Evolutionary conservation across 345 rosid species (phyloP).

Genomic region (Aurinia saxatilis): DNA sequence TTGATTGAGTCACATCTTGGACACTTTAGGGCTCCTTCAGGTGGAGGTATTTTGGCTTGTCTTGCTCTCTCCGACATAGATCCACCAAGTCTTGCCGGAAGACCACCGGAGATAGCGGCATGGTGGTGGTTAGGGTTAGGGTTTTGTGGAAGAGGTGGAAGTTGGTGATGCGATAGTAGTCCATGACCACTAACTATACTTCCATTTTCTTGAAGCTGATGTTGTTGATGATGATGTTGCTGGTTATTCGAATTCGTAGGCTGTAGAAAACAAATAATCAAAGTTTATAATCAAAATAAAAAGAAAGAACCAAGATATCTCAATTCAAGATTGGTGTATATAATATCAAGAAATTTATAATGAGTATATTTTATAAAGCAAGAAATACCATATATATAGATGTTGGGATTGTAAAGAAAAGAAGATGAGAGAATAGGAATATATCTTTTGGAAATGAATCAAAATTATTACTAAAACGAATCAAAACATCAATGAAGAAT

Average conservation of each 20-base stretch:
- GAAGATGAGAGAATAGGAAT: slow-evolving; percentile 49
- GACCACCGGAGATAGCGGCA: slow-evolving; percentile 18
- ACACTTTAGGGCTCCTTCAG: slow-evolving; percentile 52
- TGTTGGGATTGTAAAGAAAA: slow-evolving; percentile 39
- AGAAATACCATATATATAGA: slow-evolving; percentile 25
- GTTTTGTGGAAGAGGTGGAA: slow-evolving; percentile 40
- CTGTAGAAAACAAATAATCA: slow-evolving; percentile 13
- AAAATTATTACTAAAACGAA: slow-evolving; percentile 24
- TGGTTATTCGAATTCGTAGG: slow-evolving; percentile 34
- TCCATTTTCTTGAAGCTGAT: slow-evolving; percentile 20
- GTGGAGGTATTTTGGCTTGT: slow-evolving; percentile 51
- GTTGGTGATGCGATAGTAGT: slow-evolving; percentile 30
- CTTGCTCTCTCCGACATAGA: slow-evolving; percentile 71
- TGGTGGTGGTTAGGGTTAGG: slow-evolving; percentile 31
- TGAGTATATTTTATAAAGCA: not conserved
- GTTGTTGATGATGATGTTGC: slow-evolving; percentile 11
- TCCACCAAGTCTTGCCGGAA: slow-evolving; percentile 36
- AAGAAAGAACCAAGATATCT: not conserved
- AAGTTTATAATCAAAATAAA: not conserved
- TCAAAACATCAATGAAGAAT: slow-evolving; percentile 14
- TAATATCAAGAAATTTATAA: too few species aligned
- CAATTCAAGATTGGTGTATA: not conserved
- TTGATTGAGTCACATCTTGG: slow-evolving; percentile 74
- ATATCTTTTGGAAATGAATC: slow-evolving; percentile 41
- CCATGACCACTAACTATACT: slow-evolving; percentile 27